A percentile compares a stretch with the other conserved stretches of the same genome.
These are phyloP conservation scores for Cyclotella distinguenda DNA, from an alignment of 108 stramenopile genomes.

Conservation along the genomic window DNA sequence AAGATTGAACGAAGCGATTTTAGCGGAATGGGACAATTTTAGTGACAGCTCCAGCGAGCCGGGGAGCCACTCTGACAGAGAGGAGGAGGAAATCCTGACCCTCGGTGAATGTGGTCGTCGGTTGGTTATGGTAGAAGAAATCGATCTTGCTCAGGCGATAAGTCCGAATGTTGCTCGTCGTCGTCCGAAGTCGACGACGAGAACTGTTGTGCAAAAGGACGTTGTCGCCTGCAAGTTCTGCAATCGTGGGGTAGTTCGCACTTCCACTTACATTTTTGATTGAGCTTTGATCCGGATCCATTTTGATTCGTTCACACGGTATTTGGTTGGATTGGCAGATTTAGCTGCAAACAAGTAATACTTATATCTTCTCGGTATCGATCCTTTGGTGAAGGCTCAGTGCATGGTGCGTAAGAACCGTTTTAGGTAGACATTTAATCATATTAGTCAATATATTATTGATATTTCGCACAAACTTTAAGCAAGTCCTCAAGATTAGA, in stretches of 20 bases:
- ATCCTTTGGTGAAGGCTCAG: too few species aligned
- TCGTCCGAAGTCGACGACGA: background rate
- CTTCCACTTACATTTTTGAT: background rate
- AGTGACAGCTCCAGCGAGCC: background rate
- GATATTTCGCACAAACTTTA: too few species aligned
- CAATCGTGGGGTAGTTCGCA: conserved; percentile 3
- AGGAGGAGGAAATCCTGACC: background rate
- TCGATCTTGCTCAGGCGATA: background rate
- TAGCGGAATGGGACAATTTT: background rate
- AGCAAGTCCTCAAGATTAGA: too few species aligned
- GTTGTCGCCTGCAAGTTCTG: background rate
- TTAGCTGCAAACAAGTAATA: too few species aligned
- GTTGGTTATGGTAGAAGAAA: background rate
- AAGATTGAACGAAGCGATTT: conserved; percentile 1
- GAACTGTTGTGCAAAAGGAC: background rate
- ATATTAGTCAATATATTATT: too few species aligned
- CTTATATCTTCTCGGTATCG: too few species aligned
- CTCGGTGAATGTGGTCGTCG: background rate
- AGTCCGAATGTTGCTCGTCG: background rate
- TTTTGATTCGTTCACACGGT: too few species aligned
- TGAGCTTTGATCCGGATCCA: too few species aligned
- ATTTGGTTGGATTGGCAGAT: too few species aligned
- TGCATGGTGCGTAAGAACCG: too few species aligned
- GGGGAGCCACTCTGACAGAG: background rate
- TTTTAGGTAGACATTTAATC: too few species aligned